Evolutionary conservation across 768 basidiomycete species (phyloP).

Genomic region (Mycena leptocephala): DNA sequence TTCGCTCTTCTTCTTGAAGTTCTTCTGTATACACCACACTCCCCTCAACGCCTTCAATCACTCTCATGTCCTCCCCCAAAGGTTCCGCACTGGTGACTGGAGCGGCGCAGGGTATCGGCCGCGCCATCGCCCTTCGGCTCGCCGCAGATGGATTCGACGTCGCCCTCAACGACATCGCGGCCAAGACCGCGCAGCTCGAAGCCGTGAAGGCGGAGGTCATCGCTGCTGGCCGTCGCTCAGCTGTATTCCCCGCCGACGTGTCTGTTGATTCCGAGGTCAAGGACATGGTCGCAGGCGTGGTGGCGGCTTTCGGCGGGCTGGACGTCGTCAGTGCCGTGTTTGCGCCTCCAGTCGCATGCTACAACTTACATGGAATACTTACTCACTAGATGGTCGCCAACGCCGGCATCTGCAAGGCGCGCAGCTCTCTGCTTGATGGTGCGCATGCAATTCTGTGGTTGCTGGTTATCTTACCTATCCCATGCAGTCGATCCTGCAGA

Average conservation of each 20-base stretch:
- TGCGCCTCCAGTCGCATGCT: too few relatives aligned
- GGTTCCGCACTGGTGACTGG: too few relatives aligned
- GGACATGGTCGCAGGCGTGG: constrained; percentile 38
- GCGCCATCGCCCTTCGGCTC: too few relatives aligned
- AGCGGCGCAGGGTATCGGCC: too few relatives aligned
- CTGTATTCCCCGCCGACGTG: constrained; percentile 40
- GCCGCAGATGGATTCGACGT: constrained; percentile 48
- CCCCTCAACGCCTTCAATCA: too few relatives aligned
- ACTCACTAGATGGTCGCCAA: constrained; percentile 31
- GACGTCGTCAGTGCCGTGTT: constrained; percentile 40
- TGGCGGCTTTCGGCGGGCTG: constrained; percentile 43
- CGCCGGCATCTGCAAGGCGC: constrained; percentile 19
- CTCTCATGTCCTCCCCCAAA: background rate
- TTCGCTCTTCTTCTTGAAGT: too few relatives aligned
- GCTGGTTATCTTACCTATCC: background rate
- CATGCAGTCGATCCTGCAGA: background rate
- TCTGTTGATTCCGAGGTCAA: constrained; percentile 42
- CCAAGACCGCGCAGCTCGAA: constrained; percentile 31
- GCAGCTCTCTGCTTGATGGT: constrained; percentile 17
- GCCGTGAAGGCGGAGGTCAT: constrained; percentile 42
- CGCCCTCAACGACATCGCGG: constrained; percentile 44
- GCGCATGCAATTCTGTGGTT: too few relatives aligned
- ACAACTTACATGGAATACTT: too few relatives aligned
- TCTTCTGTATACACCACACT: too few relatives aligned
- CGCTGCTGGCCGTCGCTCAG: constrained; percentile 27